These are phyloP conservation scores for Cyberlindnera euphorbiae DNA, from an alignment of 805 yeast species.

Conservation along the genomic window DNA sequence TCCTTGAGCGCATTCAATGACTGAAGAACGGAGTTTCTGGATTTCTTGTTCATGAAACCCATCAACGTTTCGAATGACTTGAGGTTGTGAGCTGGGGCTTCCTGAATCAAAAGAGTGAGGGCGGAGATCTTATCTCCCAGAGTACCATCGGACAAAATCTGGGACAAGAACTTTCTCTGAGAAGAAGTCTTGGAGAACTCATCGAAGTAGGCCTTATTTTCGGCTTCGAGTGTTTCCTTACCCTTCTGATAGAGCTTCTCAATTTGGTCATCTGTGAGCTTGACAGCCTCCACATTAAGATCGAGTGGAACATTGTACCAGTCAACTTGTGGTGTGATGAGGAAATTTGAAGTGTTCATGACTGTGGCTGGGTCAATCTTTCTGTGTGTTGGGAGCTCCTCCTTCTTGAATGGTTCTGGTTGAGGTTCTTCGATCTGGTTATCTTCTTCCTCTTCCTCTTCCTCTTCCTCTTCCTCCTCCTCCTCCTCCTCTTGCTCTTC, in stretches of 20 bases:
- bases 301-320: slow-evolving; percentile 69
- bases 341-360: slow-evolving; percentile 51
- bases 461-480: slow-evolving; percentile 18
- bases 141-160: slow-evolving; percentile 89
- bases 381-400: slow-evolving; percentile 23
- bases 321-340: slow-evolving; percentile 58
- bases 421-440: slow-evolving; percentile 16
- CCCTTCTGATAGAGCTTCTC: slow-evolving; percentile 64
- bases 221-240: slow-evolving; percentile 56
- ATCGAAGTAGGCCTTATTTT: slow-evolving; percentile 64
- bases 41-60: slow-evolving; percentile 81
- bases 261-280: slow-evolving; percentile 46
- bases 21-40: slow-evolving; percentile 88
- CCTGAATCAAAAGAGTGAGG: slow-evolving; percentile 85
- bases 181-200: slow-evolving; percentile 74
- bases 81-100: slow-evolving; percentile 86
- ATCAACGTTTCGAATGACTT: slow-evolving; percentile 78
- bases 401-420: slow-evolving; percentile 13
- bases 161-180: slow-evolving; percentile 82
- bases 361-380: slow-evolving; percentile 33
- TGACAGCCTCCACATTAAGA: slow-evolving; percentile 18
- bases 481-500: slow-evolving; percentile 28
- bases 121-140: slow-evolving; percentile 93
- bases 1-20: slow-evolving; percentile 88
- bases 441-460: slow-evolving; percentile 22